A percentile compares a stretch with the other conserved stretches of the same genome.
Conservation (phyloP, 2,329 filamentous ascomycete species). For the Sporothrix euskadiensis region DNA sequence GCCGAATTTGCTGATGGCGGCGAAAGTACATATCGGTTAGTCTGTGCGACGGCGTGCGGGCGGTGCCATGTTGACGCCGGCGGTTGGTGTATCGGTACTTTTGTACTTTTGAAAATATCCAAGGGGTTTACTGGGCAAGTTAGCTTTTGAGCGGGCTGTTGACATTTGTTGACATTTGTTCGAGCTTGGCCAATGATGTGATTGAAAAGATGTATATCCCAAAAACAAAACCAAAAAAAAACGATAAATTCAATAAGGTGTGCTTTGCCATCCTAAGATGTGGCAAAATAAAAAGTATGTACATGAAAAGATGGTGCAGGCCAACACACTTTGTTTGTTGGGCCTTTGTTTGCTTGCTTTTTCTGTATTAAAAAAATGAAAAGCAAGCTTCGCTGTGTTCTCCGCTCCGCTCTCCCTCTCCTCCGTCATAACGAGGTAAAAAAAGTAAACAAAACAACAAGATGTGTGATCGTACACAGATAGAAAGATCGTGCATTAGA, state of each 20-base stretch:
- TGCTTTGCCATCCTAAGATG: not conserved
- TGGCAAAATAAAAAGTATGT: not conserved
- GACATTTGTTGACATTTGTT: not conserved
- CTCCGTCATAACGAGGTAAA: constrained; percentile 3
- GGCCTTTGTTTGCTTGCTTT: not conserved
- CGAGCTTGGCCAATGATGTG: not conserved
- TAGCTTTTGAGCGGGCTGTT: not conserved
- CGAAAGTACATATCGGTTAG: too few relatives aligned
- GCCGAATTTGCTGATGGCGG: too few relatives aligned
- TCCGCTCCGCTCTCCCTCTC: not conserved
- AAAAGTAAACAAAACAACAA: not conserved
- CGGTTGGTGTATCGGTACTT: not conserved
- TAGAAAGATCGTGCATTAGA: not conserved
- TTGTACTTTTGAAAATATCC: not conserved
- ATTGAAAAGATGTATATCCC: not conserved
- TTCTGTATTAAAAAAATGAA: not conserved
- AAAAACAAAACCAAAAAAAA: not conserved
- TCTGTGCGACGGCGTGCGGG: too few relatives aligned
- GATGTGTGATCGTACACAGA: not conserved
- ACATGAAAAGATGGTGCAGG: constrained; percentile 3
- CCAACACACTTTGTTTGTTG: not conserved
- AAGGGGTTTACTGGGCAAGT: not conserved
- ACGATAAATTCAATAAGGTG: not conserved
- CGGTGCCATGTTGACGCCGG: too few relatives aligned
- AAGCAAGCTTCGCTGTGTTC: not conserved